Conservation (phyloP, 495 filamentous ascomycete genomes). For the Lasiosphaeria hispida region DNA sequence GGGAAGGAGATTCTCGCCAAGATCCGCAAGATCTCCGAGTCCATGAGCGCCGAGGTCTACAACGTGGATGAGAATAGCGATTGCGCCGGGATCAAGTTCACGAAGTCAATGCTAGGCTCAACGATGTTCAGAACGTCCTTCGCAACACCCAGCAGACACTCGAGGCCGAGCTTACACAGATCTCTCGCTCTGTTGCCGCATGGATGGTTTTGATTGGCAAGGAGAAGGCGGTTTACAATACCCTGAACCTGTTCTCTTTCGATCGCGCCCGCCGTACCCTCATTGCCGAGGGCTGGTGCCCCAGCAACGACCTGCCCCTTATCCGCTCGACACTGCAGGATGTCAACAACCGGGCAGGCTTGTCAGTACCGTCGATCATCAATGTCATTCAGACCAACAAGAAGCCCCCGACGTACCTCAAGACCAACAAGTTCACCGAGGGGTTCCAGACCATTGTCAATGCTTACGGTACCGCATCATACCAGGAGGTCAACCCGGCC, state of each 20-base stretch:
- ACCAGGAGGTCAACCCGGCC: constrained; percentile 94
- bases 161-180: constrained; percentile 88
- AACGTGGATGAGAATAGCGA: constrained; percentile 97
- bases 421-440: constrained; percentile 96
- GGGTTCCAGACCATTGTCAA: constrained; percentile 99
- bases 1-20: constrained; percentile 97
- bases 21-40: constrained; percentile 98
- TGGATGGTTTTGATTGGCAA: constrained; percentile 98
- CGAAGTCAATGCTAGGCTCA: constrained; percentile 89
- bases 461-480: constrained; percentile 95
- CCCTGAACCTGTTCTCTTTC: constrained; percentile 93
- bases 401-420: constrained; percentile 92
- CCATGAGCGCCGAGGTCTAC: constrained; percentile 90
- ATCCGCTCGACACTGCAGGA: constrained; percentile 97
- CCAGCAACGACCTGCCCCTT: constrained; percentile 80
- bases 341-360: constrained; percentile 90
- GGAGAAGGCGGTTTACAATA: constrained; percentile 97
- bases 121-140: constrained; percentile 85
- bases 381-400: constrained; percentile 95
- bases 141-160: constrained; percentile 95
- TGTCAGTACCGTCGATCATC: constrained; percentile 95
- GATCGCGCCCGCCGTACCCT: constrained; percentile 93
- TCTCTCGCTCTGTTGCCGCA: constrained; percentile 80
- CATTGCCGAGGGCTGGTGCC: constrained; percentile 97
- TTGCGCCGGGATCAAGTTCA: constrained; percentile 89